A percentile compares a stretch with the other conserved stretches of the same genome.
These are phyloP conservation scores for Epichloe gansuensis DNA, from an alignment of 2,329 filamentous ascomycete genomes.

Conservation along the genomic window DNA sequence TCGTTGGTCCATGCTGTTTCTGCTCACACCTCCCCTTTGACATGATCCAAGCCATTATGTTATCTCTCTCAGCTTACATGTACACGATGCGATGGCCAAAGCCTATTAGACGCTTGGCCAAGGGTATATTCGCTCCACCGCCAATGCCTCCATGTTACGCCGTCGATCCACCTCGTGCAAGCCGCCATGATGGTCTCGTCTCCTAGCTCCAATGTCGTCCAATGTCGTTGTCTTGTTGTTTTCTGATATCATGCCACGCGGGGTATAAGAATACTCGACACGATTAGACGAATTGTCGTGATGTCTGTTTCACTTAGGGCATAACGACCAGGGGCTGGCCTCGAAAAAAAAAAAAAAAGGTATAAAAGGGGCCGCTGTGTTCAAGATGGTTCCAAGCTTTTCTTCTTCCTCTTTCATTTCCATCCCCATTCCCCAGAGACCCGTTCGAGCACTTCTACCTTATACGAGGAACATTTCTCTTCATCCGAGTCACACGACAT, in stretches of 20 bases:
- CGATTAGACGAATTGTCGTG: slow-evolving; percentile 32
- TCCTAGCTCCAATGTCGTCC: slow-evolving; percentile 11
- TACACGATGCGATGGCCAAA: not conserved
- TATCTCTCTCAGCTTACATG: not conserved
- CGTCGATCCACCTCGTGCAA: slow-evolving; percentile 22
- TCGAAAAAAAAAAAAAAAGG: slow-evolving; percentile 39
- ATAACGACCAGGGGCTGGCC: slow-evolving; percentile 22
- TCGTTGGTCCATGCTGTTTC: slow-evolving; percentile 7
- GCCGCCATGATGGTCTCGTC: slow-evolving; percentile 22
- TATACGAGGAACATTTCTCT: not conserved
- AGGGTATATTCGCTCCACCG: slow-evolving; percentile 10
- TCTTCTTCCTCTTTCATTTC: slow-evolving; percentile 36
- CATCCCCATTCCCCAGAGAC: not conserved
- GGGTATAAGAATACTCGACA: slow-evolving; percentile 24
- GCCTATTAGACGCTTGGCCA: slow-evolving; percentile 2
- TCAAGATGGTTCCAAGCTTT: slow-evolving; percentile 31
- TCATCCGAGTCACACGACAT: not conserved
- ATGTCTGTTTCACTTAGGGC: slow-evolving; percentile 28
- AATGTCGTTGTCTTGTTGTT: slow-evolving; percentile 17
- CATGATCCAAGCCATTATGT: slow-evolving; percentile 3
- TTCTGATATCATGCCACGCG: slow-evolving; percentile 22
- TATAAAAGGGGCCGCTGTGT: slow-evolving; percentile 51
- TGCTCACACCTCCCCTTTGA: slow-evolving; percentile 12
- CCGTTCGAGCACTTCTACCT: not conserved
- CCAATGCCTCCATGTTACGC: slow-evolving; percentile 14